Evolutionary conservation across 768 basidiomycete genomes (phyloP), one percentile per base, ranked within the genome.

Genomic region (Pleurotus platypus): DNA sequence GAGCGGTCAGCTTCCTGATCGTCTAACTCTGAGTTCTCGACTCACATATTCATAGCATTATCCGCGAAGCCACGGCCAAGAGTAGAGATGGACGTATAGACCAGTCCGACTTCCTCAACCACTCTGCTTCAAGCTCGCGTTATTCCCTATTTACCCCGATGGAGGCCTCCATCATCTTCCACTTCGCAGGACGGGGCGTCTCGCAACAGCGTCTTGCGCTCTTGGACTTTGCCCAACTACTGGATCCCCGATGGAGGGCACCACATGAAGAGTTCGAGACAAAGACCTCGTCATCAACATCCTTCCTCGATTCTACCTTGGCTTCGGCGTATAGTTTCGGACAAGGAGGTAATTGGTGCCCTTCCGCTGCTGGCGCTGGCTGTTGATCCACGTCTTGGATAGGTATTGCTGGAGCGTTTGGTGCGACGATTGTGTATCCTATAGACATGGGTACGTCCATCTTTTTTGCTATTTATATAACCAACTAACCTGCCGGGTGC

Each of bases 131-230:
- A 37, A 88, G 78, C 62, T 92, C 95, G 63, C 89, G 96, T 38
- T 98, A 98, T 70, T 90, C 92, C 39, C 81, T 96, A 53, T 98
- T 98, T 71, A 95, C 94, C 0, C 96, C 96, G 3, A 96, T 98
- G 92, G 96, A 98, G 71, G 93, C 90, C n/a, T 84, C 89, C 54
- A 97, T 98, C 66, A 87, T 99, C 65, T 99, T 98, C 76, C 96
- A 99, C 71, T 98, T 98, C 74, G 94, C 94, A 24, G 87, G 91
- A 11, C 84, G 94, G 47, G 95, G 94, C 12, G 75, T 78, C 46
- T 74, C 77, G 2, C 75, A 76, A 47, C 84, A 87, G 64, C 82
- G 94, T 18, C 80, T 99, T 51, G 83, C 93, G 8, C 72, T 96
- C 39, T 72, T 91, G 45, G 97, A 99, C 70, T 99, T 99, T 71